These are phyloP conservation scores for Rauvolfia tetraphylla DNA, from an alignment of 257 asterid species.

Conservation along the genomic window DNA sequence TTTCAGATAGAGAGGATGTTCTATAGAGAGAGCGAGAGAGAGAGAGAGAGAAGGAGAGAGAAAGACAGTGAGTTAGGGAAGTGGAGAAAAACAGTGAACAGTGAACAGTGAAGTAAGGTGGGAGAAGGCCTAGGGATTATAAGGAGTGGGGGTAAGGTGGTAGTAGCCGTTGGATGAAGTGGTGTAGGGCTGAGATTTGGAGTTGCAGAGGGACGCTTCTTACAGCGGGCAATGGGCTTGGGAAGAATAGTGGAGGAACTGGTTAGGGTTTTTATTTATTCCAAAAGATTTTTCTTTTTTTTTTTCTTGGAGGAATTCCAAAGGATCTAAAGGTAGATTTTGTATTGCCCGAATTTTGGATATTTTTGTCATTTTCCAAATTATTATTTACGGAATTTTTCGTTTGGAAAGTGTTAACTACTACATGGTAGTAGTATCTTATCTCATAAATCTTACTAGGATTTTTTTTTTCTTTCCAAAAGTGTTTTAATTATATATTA, in stretches of 20 bases:
- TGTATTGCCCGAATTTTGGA: constrained; percentile 9
- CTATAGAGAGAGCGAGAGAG: constrained; percentile 16
- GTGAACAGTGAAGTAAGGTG: constrained; percentile 26
- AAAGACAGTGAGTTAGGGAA: not conserved
- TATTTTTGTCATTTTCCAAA: constrained; percentile 1
- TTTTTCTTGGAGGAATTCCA: no score
- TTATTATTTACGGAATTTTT: not conserved
- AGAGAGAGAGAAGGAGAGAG: constrained; percentile 7
- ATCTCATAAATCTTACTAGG: not conserved
- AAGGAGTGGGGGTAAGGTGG: constrained; percentile 8
- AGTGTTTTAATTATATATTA: not conserved
- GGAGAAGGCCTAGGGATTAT: constrained; percentile 15
- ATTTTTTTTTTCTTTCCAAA: not conserved
- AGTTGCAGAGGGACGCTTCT: constrained; percentile 9
- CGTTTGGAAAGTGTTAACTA: not conserved
- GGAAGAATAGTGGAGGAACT: not conserved
- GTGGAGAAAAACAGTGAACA: constrained; percentile 4
- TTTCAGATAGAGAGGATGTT: no score
- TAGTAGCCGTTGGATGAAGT: constrained; percentile 23
- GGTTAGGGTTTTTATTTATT: constrained; percentile 15
- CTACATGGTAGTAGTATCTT: no score
- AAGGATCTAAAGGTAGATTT: constrained; percentile 6
- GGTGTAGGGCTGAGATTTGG: constrained; percentile 21
- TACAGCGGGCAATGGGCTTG: not conserved
- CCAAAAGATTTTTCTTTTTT: no score